Base-by-base conservation (phyloP, 2,329 filamentous ascomycete species). In the Bipolaris bicolor region DNA sequence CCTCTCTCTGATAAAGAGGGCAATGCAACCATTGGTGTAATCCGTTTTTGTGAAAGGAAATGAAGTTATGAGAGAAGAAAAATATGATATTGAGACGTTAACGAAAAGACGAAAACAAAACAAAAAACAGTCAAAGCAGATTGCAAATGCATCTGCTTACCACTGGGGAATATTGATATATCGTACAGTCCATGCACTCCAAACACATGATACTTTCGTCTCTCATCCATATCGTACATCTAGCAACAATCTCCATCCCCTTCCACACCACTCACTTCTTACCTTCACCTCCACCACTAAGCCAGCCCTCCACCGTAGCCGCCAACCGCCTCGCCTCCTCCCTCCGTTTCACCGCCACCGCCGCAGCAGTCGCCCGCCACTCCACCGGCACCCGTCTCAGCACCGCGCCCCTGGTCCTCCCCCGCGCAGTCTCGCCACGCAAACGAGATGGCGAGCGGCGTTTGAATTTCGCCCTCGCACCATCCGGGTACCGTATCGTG, bases 231-330 rank as follows among this genome's bases (percentile, higher is more conserved):
- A 13, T 31, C 10, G 29, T 31, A 31, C 29, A 31, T 31, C 10
- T 13, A 13, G 10, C 4, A 31, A 31, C 29, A 3, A 13, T 31
- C 29, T 31, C 26, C 44, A 29, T 10, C 7, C 45, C 15, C 1
- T 3, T 15, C 31, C 5, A 18, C 5, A 9, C 9, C 26, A 29
- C 26, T 29, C 26, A 29, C 26, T 29, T 29, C 26, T 29, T 10
- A 29, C 2, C 26, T 10, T 10, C 6, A 29, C 11, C 3, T 11
- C n/a, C 44, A 7, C 33, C 45, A 45, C 31, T n/a, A 24, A 57
- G 55, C 55, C 55, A 57, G 9, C 15, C 13, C 55, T 44, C 45
- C 11, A 57, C 55, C 24, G 39, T 54, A 16, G 24, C 3, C 1
- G 39, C 36, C 24, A 57, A 37, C 4, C 33, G 31, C 13, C 20